These are phyloP conservation scores for Eucalyptus pauciflora DNA, from an alignment of 345 rosid genomes.

Conservation along the genomic window DNA sequence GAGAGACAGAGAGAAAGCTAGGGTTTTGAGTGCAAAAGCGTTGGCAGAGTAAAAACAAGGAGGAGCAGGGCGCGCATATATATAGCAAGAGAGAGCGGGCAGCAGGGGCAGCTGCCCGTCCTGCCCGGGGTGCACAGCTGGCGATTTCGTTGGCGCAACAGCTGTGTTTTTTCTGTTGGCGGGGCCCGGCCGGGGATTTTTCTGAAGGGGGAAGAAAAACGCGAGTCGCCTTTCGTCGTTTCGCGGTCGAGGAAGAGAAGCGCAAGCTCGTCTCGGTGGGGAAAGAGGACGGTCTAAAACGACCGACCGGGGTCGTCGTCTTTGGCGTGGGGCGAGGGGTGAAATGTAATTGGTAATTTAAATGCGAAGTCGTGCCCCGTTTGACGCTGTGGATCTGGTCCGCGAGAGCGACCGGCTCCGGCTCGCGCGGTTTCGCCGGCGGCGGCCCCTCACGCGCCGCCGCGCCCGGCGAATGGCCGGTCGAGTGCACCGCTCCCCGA, in stretches of 20 bases:
- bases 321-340: neutral
- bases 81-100: neutral
- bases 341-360: neutral
- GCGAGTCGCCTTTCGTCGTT: neutral
- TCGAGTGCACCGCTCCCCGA: fast-evolving
- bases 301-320: neutral
- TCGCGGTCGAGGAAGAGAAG: neutral
- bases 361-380: neutral
- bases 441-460: neutral
- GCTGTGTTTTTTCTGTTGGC: neutral
- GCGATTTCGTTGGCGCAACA: neutral
- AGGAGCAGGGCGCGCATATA: constrained; percentile 11
- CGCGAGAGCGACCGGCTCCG: neutral
- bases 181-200: neutral
- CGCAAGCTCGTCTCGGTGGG: neutral
- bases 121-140: neutral
- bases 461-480: neutral
- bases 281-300: neutral
- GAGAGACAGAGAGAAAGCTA: neutral
- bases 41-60: no score
- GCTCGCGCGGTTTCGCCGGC: no score
- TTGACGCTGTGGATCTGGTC: neutral
- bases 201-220: neutral
- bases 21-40: neutral
- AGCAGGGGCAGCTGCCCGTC: neutral